Conservation (phyloP, 78 protist species). For the Blattamonas nauphoetae region DNA sequence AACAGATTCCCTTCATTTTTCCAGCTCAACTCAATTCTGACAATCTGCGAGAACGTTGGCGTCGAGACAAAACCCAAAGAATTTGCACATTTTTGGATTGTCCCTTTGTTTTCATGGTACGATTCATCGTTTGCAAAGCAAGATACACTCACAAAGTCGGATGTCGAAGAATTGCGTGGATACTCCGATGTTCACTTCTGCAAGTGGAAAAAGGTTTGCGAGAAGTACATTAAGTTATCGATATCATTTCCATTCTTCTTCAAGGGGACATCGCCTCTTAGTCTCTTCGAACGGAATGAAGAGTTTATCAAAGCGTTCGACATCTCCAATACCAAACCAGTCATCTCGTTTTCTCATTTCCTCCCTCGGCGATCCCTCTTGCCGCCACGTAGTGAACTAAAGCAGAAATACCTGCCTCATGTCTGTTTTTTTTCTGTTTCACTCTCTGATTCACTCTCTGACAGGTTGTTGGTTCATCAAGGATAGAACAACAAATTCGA, state of each 20-base stretch:
- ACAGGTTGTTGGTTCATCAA: too few relatives aligned
- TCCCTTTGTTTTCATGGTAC: neutral
- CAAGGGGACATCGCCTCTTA: neutral
- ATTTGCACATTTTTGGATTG: neutral
- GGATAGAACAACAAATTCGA: too few relatives aligned
- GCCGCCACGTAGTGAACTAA: neutral
- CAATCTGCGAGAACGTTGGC: neutral
- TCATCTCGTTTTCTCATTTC: neutral
- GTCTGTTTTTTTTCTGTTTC: too few relatives aligned
- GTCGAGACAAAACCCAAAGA: neutral
- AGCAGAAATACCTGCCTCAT: neutral
- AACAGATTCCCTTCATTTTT: neutral
- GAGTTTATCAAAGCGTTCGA: neutral
- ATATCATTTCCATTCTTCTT: neutral
- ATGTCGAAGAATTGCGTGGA: neutral
- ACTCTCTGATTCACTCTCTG: too few relatives aligned
- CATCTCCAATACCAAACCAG: neutral
- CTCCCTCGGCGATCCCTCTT: neutral
- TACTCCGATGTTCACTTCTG: neutral
- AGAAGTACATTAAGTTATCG: neutral
- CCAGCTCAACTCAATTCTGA: neutral
- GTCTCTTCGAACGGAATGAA: neutral
- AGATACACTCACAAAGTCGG: neutral
- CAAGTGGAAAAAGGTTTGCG: neutral
- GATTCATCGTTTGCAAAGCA: neutral